phyloP scores from a whole-genome alignment of 805 yeast species.

The Zygotorulaspora danielsina region DNA sequence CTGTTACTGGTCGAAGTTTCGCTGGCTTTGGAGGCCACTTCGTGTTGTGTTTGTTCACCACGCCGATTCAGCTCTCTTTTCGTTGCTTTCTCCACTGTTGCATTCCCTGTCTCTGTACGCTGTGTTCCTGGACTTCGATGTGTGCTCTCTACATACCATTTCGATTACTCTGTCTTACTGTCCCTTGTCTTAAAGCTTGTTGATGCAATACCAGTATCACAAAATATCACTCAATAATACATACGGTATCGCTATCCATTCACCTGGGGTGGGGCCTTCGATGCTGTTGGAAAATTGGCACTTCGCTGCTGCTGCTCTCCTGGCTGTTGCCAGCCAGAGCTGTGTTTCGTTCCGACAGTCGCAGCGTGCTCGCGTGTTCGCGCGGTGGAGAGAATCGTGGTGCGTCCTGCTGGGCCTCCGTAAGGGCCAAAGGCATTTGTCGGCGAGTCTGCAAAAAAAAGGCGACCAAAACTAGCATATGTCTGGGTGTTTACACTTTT shows the following conservation, averaged over 20 bases:
- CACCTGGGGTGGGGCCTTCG: background rate
- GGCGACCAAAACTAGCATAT: background rate
- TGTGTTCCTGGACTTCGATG: background rate
- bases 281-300: slow-evolving; percentile 1
- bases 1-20: no score
- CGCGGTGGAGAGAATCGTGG: background rate
- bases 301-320: background rate
- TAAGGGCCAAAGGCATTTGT: no score
- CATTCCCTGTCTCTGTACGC: background rate
- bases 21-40: no score
- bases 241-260: background rate
- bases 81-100: no score
- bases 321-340: background rate
- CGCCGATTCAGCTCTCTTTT: no score
- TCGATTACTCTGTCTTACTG: slow-evolving; percentile 25
- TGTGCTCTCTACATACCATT: slow-evolving; percentile 22
- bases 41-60: no score
- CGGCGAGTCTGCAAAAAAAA: background rate
- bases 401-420: no score
- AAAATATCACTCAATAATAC: background rate
- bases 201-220: background rate
- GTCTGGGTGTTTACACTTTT: background rate
- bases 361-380: background rate
- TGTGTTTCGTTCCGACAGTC: background rate
- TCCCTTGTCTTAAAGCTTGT: slow-evolving; percentile 6